These are phyloP conservation scores for Aspergillus ruber DNA, from an alignment of 2,329 filamentous ascomycete genomes.

Conservation along the genomic window DNA sequence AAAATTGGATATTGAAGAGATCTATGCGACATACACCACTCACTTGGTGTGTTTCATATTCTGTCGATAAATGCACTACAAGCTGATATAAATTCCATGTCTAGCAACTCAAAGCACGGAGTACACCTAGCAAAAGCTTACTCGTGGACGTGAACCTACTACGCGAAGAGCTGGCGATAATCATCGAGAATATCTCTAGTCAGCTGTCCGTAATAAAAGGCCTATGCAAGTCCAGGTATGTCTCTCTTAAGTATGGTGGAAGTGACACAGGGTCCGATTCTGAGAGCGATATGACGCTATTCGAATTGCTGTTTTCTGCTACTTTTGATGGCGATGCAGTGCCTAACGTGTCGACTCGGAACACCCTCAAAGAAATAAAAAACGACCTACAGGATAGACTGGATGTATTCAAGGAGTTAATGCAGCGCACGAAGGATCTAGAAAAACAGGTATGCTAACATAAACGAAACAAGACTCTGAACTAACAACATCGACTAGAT, in stretches of 20 bases:
- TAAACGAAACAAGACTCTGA: background rate
- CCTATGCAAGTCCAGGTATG: background rate
- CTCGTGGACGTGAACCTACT: conserved; percentile 3
- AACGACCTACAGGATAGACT: background rate
- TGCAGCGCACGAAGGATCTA: background rate
- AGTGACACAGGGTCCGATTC: background rate
- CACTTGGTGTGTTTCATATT: background rate
- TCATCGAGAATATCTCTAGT: background rate
- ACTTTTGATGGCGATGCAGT: background rate
- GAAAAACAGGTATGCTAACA: conserved; percentile 1
- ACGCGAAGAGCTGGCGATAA: conserved; percentile 3
- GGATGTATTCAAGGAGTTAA: conserved; percentile 1
- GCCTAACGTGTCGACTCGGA: background rate
- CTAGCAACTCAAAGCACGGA: conserved; percentile 4
- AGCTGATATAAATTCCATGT: too few relatives aligned
- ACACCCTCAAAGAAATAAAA: background rate
- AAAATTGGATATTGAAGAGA: conserved; percentile 1
- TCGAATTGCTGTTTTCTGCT: background rate
- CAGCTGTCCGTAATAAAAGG: background rate
- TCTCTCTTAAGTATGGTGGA: background rate
- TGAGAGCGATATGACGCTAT: background rate
- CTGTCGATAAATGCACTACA: background rate
- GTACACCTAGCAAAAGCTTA: conserved; percentile 2
- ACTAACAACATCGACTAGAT: background rate
- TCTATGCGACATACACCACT: conserved; percentile 3